Evolutionary conservation across 768 basidiomycete species (phyloP).

Genomic region (Pulveroboletus frians): DNA sequence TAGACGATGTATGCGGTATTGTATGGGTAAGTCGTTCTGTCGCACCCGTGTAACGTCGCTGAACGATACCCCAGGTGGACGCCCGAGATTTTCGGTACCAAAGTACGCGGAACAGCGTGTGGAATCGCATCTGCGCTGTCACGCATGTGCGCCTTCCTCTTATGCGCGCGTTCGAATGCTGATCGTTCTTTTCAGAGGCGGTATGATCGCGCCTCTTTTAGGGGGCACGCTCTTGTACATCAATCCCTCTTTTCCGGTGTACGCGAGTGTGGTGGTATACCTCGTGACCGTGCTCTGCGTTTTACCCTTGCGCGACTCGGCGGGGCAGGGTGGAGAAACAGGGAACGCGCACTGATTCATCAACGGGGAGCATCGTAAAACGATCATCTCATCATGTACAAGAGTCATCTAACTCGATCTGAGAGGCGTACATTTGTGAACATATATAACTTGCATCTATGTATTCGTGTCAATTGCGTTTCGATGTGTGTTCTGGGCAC

Average conservation of each 20-base stretch:
- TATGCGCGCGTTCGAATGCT: no score
- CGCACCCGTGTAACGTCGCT: not conserved
- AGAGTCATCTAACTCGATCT: not conserved
- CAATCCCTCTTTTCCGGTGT: constrained; percentile 68
- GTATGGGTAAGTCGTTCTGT: constrained; percentile 44
- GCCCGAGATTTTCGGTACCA: constrained; percentile 80
- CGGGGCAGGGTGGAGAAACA: constrained; percentile 30
- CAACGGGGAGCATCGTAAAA: not conserved
- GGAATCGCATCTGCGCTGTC: constrained; percentile 85
- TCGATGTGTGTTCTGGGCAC: no score
- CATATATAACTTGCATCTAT: no score
- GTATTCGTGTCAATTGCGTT: no score
- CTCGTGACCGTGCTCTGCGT: constrained; percentile 58
- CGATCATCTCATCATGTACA: not conserved
- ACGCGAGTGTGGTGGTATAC: constrained; percentile 66
- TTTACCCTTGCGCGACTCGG: constrained; percentile 50
- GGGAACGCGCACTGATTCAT: constrained; percentile 19
- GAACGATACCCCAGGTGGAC: constrained; percentile 49
- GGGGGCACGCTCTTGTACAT: constrained; percentile 70
- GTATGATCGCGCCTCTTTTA: constrained; percentile 81
- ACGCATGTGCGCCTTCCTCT: constrained; percentile 52
- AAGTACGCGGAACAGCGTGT: constrained; percentile 83
- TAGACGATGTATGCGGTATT: constrained; percentile 86
- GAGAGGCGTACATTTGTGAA: no score
- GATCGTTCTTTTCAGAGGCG: constrained; percentile 48